phyloP scores from a whole-genome alignment of 2,329 filamentous ascomycete genomes.

The Samsoniella hepiali region DNA sequence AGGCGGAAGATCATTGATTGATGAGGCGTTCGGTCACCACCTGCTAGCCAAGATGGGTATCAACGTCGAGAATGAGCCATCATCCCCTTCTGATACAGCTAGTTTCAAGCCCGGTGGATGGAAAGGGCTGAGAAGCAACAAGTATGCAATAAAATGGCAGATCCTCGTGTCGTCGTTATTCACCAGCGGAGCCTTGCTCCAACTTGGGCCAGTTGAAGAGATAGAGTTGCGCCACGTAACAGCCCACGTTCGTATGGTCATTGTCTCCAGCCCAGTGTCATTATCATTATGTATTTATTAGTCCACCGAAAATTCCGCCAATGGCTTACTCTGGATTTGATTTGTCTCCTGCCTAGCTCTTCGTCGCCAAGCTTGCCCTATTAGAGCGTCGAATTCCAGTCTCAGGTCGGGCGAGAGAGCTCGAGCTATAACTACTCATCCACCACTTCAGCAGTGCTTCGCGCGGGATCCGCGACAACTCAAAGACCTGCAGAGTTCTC shows the following conservation, averaged over 20 bases:
- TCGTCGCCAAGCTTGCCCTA: neutral
- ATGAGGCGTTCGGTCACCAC: too few relatives aligned
- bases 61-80: neutral
- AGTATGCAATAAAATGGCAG: too few relatives aligned
- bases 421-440: neutral
- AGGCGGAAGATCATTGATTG: neutral
- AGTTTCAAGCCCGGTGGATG: neutral
- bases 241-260: slow-evolving; percentile 1
- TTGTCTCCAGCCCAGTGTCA: neutral
- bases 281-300: neutral
- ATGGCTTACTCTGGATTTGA: neutral
- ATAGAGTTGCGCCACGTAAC: slow-evolving; percentile 12
- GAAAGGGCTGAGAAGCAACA: neutral
- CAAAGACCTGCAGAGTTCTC: too few relatives aligned
- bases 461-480: neutral
- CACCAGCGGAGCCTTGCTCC: neutral
- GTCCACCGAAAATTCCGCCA: neutral
- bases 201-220: neutral
- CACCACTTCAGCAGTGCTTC: neutral
- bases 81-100: neutral
- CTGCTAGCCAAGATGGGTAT: too few relatives aligned
- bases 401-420: slow-evolving; percentile 3
- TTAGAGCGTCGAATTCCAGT: neutral
- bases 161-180: neutral
- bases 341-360: neutral